Evolutionary conservation across 345 rosid species (phyloP).

Genomic region (Eucalyptus erythrocorys): DNA sequence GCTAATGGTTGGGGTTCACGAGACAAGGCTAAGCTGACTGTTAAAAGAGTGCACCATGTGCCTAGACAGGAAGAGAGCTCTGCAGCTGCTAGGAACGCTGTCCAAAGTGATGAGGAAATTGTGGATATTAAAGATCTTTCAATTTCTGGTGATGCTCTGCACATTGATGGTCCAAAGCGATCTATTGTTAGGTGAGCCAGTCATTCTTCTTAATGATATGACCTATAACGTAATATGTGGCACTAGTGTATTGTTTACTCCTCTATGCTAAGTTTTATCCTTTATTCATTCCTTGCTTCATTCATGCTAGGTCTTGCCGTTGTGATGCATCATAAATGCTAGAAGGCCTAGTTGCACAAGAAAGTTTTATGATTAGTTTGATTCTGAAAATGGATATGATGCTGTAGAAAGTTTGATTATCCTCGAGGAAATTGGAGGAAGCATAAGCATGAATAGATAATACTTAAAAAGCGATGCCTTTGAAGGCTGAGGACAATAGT

Average conservation of each 20-base stretch:
- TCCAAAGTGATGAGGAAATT: conserved; percentile 65
- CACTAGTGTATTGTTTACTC: background rate
- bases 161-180: conserved; percentile 45
- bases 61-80: conserved; percentile 53
- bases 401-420: background rate
- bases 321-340: background rate
- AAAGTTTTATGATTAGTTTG: background rate
- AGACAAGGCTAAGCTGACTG: conserved; percentile 61
- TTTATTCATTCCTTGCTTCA: background rate
- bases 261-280: background rate
- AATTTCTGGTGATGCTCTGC: conserved; percentile 22
- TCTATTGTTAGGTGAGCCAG: conserved; percentile 57
- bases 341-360: background rate
- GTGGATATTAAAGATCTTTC: conserved; percentile 40
- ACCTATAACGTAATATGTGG: background rate
- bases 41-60: conserved; percentile 44
- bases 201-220: background rate
- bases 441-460: background rate
- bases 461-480: background rate
- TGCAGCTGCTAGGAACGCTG: conserved; percentile 1
- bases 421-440: background rate
- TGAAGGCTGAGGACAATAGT: background rate
- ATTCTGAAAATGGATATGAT: background rate
- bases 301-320: background rate
- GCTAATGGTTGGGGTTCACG: conserved; percentile 92